Base-by-base conservation (phyloP, 306 rosid species). In the Cucumis hystrix region DNA sequence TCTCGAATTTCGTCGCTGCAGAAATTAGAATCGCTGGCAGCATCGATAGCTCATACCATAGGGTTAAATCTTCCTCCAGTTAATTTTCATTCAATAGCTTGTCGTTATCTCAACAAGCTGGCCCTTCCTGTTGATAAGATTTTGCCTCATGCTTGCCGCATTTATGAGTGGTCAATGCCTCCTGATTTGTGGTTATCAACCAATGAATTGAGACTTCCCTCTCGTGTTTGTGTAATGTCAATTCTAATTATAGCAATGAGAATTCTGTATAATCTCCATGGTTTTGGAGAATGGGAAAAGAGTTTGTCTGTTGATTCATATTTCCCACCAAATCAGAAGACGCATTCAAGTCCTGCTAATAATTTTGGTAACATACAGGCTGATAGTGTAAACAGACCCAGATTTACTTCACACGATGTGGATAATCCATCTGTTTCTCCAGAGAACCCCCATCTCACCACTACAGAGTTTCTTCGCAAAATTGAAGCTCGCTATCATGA, bases 271-370 rank as follows among this genome's bases (percentile, higher is more conserved):
- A 85, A 90, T 58, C 80, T 94, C 81, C 85, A 94, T 83, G 98
- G 96, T 67, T 83, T 85, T 70, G 96, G 97, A 75, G 94, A 77
- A 75, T 94, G 98, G 98, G 98, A 94, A 82, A 86, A 79, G 82
- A 87, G 96, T 83, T 80, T 90, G 82, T 85, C 87, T 21, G 51
- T 35, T 56, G 15, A 16, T 37, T 71, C 86, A 70, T 64, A 80
- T 23, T 76, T 66, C 61, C 67, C 78, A 55, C 77, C 81, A 55
- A 49, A 75, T 16, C 58, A 39, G 17, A 51, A 51, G n/a, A 79
- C 40, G n/a, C 67, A 78, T 57, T 68, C 74, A 54, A 70, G 79
- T 51, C 39, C 70, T 39, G 28, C 70, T 6, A 28, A 18, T 72
- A 75, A 17, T 79, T 77, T 62, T 8, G 20, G 33, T 25, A 21